These are phyloP conservation scores for Diaporthe citrichinensis DNA, from an alignment of 2,329 filamentous ascomycete species.

Conservation along the genomic window DNA sequence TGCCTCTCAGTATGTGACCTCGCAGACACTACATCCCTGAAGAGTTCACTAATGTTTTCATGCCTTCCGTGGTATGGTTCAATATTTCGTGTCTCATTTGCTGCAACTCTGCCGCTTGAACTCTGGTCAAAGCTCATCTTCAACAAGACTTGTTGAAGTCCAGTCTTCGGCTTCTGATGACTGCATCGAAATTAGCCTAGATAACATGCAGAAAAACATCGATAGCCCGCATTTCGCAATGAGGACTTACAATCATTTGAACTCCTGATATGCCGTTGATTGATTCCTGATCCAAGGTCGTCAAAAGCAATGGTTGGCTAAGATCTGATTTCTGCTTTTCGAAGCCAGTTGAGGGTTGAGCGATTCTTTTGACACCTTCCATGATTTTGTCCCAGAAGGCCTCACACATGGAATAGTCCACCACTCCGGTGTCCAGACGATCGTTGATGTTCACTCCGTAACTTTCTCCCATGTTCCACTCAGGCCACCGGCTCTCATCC, in stretches of 20 bases:
- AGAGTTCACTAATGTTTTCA: background rate
- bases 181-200: background rate
- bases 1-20: background rate
- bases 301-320: background rate
- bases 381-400: background rate
- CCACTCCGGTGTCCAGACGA: background rate
- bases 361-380: background rate
- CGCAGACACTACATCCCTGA: background rate
- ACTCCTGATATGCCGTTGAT: background rate
- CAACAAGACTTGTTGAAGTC: background rate
- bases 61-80: background rate
- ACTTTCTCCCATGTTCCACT: background rate
- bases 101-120: background rate
- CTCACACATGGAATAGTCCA: conserved; percentile 19
- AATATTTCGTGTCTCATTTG: background rate
- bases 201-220: background rate
- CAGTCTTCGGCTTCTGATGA: background rate
- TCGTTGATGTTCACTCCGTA: background rate
- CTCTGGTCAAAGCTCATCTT: background rate
- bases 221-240: background rate
- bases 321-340: background rate
- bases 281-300: too few species aligned
- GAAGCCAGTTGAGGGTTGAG: background rate
- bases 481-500: background rate
- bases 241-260: background rate